phyloP scores from a whole-genome alignment of 495 filamentous ascomycete species.

The Neurospora tetrasperma region DNA sequence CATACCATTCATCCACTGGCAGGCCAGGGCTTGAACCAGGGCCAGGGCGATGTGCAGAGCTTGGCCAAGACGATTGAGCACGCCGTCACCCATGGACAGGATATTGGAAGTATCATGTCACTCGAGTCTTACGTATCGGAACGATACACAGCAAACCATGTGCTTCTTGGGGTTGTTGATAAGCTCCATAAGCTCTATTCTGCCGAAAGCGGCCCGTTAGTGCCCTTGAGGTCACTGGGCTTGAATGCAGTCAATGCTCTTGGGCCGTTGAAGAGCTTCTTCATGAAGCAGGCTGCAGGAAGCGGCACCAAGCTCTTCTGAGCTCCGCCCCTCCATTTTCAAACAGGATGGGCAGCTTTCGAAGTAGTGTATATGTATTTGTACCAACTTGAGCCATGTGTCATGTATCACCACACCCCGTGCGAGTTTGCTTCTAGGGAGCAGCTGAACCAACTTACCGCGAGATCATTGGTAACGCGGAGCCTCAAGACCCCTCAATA shows the following conservation, averaged over 20 bases:
- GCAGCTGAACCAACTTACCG: neutral
- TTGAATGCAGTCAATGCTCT: conserved; percentile 68
- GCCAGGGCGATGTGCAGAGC: conserved; percentile 73
- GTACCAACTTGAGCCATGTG: neutral
- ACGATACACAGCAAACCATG: conserved; percentile 71
- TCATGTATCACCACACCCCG: neutral
- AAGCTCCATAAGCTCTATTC: conserved; percentile 90
- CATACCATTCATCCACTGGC: conserved; percentile 92
- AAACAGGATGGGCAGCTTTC: neutral
- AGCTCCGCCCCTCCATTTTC: neutral
- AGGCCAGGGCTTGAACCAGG: conserved; percentile 91
- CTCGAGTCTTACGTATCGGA: conserved; percentile 72
- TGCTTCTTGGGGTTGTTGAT: conserved; percentile 82
- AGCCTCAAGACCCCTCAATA: neutral
- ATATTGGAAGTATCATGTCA: conserved; percentile 62
- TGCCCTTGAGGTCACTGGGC: conserved; percentile 66
- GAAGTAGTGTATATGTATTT: conserved; percentile 1
- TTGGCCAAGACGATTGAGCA: conserved; percentile 63
- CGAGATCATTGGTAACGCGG: neutral
- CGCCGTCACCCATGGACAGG: conserved; percentile 67
- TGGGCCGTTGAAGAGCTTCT: conserved; percentile 65
- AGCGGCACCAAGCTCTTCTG: conserved; percentile 36
- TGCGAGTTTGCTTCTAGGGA: neutral
- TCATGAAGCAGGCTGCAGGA: conserved; percentile 87
- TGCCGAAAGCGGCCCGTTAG: conserved; percentile 61